phyloP scores from a whole-genome alignment of 108 stramenopile genomes.

The Nannochloropsis gaditana region DNA sequence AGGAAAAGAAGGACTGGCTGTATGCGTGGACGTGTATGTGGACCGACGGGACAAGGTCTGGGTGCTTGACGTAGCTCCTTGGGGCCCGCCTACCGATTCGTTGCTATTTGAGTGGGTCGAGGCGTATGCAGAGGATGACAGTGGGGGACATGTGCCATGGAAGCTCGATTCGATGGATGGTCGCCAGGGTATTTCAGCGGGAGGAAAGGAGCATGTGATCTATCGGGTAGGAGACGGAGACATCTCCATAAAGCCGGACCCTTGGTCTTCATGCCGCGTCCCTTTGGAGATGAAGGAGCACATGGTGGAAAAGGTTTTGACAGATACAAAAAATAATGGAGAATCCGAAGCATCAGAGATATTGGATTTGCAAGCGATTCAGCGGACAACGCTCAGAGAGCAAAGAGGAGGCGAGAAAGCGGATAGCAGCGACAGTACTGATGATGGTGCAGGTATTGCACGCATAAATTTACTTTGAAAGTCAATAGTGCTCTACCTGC shows the following conservation, averaged over 20 bases:
- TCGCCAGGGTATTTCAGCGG: too few relatives aligned
- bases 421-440: not conserved
- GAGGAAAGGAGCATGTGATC: too few relatives aligned
- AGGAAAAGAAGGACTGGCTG: not conserved
- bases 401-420: not conserved
- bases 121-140: too few relatives aligned
- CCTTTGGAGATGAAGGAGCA: not conserved
- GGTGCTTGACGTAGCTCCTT: not conserved
- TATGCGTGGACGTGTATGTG: conserved; percentile 3
- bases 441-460: too few relatives aligned
- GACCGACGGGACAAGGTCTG: not conserved
- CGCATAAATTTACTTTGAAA: too few relatives aligned
- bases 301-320: not conserved
- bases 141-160: too few relatives aligned
- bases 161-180: too few relatives aligned
- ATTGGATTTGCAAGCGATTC: not conserved
- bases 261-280: not conserved
- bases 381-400: not conserved
- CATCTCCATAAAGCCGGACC: not conserved
- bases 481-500: too few relatives aligned
- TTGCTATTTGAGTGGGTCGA: not conserved
- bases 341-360: not conserved
- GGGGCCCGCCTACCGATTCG: not conserved
- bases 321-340: not conserved
- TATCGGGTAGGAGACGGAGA: too few relatives aligned